Evolutionary conservation across 352 stramenopile species (phyloP).

Genomic region (Globisporangium emineosum): DNA sequence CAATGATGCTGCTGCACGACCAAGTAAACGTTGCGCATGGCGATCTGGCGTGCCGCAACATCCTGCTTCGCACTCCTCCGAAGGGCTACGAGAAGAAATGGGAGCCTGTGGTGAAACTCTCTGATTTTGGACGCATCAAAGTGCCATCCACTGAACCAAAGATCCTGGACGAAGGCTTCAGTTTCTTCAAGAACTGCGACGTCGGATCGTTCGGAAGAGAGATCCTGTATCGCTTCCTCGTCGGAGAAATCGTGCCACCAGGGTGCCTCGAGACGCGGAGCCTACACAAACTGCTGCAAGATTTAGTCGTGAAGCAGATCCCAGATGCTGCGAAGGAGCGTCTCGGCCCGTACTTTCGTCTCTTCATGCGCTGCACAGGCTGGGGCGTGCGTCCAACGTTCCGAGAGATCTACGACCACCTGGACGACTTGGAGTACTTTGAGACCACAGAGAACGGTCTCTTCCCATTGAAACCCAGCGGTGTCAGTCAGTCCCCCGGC

Average conservation of each 20-base stretch:
- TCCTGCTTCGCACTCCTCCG: conserved; percentile 73
- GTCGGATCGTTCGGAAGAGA: conserved; percentile 74
- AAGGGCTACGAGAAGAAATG: conserved; percentile 81
- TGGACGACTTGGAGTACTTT: conserved; percentile 80
- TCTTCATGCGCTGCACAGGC: conserved; percentile 72
- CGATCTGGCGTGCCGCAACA: conserved; percentile 84
- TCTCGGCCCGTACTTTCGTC: conserved; percentile 59
- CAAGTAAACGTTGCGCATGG: conserved; percentile 78
- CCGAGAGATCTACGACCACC: conserved; percentile 72
- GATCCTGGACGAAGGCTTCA: conserved; percentile 70
- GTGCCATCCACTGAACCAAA: conserved; percentile 58
- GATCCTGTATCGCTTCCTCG: conserved; percentile 74
- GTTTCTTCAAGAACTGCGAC: conserved; percentile 84
- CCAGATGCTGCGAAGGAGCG: conserved; percentile 48
- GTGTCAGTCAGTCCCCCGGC: not conserved
- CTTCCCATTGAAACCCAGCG: conserved; percentile 70
- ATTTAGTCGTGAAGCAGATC: conserved; percentile 65
- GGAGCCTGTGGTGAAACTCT: conserved; percentile 80
- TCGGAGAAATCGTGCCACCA: conserved; percentile 76
- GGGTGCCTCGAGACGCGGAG: conserved; percentile 67
- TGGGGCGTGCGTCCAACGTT: conserved; percentile 82
- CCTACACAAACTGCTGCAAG: conserved; percentile 72
- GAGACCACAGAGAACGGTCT: conserved; percentile 69
- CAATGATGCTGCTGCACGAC: conserved; percentile 80
- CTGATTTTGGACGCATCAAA: conserved; percentile 81